Percentiles rank a stretch among this genome's conserved stretches.
Conservation (phyloP, 164 flowering plant genomes). For the Taxillus chinensis region DNA sequence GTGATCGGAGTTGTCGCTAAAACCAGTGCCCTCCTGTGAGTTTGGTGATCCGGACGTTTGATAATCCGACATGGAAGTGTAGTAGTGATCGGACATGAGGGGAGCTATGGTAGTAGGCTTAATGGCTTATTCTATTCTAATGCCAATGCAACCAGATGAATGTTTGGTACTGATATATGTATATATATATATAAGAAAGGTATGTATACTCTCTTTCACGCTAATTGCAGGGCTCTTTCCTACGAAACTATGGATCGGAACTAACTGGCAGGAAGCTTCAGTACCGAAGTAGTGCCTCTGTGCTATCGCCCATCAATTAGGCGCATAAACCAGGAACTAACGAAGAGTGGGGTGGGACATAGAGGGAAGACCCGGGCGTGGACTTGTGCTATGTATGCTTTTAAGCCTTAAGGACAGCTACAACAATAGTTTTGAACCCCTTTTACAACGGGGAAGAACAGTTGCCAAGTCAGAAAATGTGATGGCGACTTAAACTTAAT, state of each 20-base stretch:
- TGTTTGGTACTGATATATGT: neutral
- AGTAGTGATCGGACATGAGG: slow-evolving; percentile 14
- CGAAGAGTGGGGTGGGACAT: slow-evolving; percentile 2
- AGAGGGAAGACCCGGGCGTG: slow-evolving; percentile 5
- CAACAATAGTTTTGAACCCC: neutral
- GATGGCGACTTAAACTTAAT: no score
- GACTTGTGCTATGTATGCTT: slow-evolving; percentile 2
- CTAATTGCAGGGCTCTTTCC: neutral
- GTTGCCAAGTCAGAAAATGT: neutral
- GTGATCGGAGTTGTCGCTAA: slow-evolving; percentile 3
- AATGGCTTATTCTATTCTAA: neutral
- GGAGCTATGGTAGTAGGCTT: no score
- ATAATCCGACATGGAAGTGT: neutral
- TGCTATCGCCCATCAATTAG: no score
- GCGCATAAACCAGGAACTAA: neutral
- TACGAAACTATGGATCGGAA: neutral
- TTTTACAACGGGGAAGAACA: neutral
- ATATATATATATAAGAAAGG: no score
- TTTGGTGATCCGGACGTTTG: neutral
- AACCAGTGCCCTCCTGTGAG: slow-evolving; percentile 18
- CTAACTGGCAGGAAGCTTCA: slow-evolving; percentile 3
- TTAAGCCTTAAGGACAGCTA: no score
- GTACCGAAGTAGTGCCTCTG: neutral
- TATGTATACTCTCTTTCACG: no score
- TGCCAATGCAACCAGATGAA: neutral